Evolutionary conservation across 1,284 basidiomycete genomes (phyloP).

Genomic region (Cutaneotrichosporon sp.): DNA sequence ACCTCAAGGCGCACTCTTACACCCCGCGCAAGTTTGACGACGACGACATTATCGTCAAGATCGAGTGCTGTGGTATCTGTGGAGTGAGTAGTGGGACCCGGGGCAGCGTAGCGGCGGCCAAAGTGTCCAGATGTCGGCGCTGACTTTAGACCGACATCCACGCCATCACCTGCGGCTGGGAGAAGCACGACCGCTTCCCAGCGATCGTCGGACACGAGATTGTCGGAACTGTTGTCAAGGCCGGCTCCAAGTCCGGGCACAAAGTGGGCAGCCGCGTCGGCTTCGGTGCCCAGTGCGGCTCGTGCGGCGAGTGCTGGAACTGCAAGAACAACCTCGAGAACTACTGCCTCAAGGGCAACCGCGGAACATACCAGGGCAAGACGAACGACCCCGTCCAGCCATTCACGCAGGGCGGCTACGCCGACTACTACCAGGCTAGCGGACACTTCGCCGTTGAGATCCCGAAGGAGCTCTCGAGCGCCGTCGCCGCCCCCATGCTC

Average conservation of each 20-base stretch:
- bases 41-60: conserved; percentile 27
- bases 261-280: conserved; percentile 62
- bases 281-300: conserved; percentile 59
- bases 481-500: conserved; percentile 53
- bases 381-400: conserved; percentile 19
- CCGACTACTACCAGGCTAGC: conserved; percentile 51
- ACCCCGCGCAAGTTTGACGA: conserved; percentile 29
- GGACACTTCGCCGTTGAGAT: conserved; percentile 65
- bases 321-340: conserved; percentile 59
- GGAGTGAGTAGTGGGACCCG: conserved; percentile 7
- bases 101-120: too few relatives aligned
- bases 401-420: conserved; percentile 22
- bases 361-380: conserved; percentile 19
- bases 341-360: conserved; percentile 47
- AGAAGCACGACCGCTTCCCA: conserved; percentile 12
- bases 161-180: conserved; percentile 31
- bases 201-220: conserved; percentile 52
- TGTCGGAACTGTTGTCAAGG: conserved; percentile 48
- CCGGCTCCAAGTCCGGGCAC: conserved; percentile 50
- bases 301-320: conserved; percentile 55
- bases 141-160: conserved; percentile 24
- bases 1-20: conserved; percentile 26
- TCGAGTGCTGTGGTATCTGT: conserved; percentile 23
- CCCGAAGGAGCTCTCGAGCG: conserved; percentile 57
- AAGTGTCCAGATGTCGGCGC: background rate